Evolutionary conservation across 495 filamentous ascomycete species (phyloP).

Genomic region (Xylaria flabelliformis): DNA sequence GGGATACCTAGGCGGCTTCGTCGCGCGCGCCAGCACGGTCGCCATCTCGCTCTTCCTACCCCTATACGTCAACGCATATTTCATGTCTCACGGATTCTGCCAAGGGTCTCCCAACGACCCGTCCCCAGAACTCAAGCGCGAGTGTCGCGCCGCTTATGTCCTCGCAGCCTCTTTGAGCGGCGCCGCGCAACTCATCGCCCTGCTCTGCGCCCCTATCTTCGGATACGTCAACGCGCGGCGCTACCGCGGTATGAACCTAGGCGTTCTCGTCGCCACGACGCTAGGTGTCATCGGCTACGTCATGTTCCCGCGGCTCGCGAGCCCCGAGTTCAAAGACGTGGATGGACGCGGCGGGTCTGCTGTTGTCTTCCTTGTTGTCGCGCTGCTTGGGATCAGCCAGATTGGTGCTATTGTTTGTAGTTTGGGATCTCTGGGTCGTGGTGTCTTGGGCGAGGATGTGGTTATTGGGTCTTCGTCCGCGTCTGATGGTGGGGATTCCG

Average conservation of each 20-base stretch:
- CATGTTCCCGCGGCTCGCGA: constrained; percentile 70
- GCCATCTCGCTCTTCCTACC: constrained; percentile 94
- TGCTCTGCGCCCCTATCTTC: constrained; percentile 84
- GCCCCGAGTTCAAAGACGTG: constrained; percentile 69
- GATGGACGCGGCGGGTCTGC: constrained; percentile 65
- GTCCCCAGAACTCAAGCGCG: constrained; percentile 72
- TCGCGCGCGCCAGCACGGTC: constrained; percentile 93
- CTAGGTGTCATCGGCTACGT: constrained; percentile 79
- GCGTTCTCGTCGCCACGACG: constrained; percentile 72
- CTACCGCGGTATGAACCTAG: constrained; percentile 68
- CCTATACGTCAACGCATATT: constrained; percentile 88
- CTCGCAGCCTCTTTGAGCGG: constrained; percentile 86
- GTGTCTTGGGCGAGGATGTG: constrained; percentile 67
- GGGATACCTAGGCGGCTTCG: constrained; percentile 92
- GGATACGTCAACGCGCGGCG: constrained; percentile 74
- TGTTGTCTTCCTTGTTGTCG: constrained; percentile 75
- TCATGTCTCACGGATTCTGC: constrained; percentile 81
- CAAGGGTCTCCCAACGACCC: constrained; percentile 62
- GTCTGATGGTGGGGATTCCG: constrained; percentile 20
- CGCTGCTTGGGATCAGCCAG: constrained; percentile 84
- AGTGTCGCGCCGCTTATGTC: constrained; percentile 84
- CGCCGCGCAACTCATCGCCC: constrained; percentile 81
- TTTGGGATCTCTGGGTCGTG: constrained; percentile 80
- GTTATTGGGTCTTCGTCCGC: constrained; percentile 21
- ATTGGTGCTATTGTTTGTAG: constrained; percentile 96